phyloP scores from a whole-genome alignment of 2,329 filamentous ascomycete genomes.

The Colletotrichum siamense region DNA sequence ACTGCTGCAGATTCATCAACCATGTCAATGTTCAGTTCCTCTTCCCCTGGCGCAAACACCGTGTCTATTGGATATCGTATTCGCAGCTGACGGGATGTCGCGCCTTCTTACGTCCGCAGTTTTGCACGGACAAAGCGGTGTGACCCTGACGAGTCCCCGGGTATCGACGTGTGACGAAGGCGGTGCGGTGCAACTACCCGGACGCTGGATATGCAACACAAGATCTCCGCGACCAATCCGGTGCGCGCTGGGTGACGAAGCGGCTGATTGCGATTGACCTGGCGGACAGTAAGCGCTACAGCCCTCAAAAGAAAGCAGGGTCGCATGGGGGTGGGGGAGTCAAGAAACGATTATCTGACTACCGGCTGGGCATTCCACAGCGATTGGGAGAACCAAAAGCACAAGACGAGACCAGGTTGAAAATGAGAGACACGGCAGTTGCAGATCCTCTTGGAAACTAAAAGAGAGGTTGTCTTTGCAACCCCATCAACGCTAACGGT shows the following conservation, averaged over 20 bases:
- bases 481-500: not conserved
- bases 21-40: not conserved
- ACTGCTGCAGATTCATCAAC: not conserved
- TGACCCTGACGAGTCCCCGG: not conserved
- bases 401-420: not conserved
- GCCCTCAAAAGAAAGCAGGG: not conserved
- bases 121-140: not conserved
- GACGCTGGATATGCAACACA: not conserved
- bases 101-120: not conserved
- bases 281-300: not conserved
- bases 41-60: not conserved
- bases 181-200: not conserved
- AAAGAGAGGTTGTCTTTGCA: not conserved
- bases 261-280: not conserved
- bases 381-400: not conserved
- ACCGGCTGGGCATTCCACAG: not conserved
- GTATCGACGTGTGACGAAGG: not conserved
- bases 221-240: not conserved
- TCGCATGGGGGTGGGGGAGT: not conserved
- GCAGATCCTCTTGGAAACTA: not conserved
- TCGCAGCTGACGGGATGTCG: not conserved
- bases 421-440: not conserved
- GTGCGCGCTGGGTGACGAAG: too few relatives aligned
- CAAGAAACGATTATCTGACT: not conserved
- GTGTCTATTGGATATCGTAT: not conserved